These are phyloP conservation scores for Sisymbrium altissimum DNA, from an alignment of 345 rosid genomes.

Conservation along the genomic window DNA sequence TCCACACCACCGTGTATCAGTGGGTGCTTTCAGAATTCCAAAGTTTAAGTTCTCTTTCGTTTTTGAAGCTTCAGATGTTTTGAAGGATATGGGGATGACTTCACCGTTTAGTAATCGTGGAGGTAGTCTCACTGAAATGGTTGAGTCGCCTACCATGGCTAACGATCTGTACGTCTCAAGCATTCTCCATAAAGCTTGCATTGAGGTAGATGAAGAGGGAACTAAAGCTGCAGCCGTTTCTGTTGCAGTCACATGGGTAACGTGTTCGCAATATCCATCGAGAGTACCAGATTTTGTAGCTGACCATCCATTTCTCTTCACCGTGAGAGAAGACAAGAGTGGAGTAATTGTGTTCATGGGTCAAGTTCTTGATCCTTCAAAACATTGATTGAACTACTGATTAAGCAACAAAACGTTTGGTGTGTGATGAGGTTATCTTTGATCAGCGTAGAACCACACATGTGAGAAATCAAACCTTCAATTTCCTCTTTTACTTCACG, in stretches of 20 bases:
- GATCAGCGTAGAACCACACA: too few species aligned
- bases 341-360: conserved; percentile 37
- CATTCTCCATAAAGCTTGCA: conserved; percentile 49
- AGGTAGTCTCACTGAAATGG: conserved; percentile 57
- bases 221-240: conserved; percentile 62
- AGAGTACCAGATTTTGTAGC: conserved; percentile 44
- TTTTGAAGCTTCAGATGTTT: conserved; percentile 43
- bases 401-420: background rate
- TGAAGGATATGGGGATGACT: conserved; percentile 47
- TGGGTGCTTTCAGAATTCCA: conserved; percentile 46
- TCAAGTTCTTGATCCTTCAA: conserved; percentile 29
- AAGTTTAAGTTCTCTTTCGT: conserved; percentile 50
- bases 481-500: too few species aligned
- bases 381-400: background rate
- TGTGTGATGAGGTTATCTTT: too few species aligned
- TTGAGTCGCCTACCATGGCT: conserved; percentile 32
- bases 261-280: background rate
- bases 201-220: conserved; percentile 66
- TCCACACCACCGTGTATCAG: conserved; percentile 25
- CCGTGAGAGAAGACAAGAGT: background rate
- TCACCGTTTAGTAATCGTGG: conserved; percentile 42
- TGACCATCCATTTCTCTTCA: conserved; percentile 59
- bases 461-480: too few species aligned
- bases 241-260: background rate
- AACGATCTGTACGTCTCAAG: conserved; percentile 38